phyloP scores from a whole-genome alignment of 129 eudicot genomes.

The Ambrosia trifida region DNA sequence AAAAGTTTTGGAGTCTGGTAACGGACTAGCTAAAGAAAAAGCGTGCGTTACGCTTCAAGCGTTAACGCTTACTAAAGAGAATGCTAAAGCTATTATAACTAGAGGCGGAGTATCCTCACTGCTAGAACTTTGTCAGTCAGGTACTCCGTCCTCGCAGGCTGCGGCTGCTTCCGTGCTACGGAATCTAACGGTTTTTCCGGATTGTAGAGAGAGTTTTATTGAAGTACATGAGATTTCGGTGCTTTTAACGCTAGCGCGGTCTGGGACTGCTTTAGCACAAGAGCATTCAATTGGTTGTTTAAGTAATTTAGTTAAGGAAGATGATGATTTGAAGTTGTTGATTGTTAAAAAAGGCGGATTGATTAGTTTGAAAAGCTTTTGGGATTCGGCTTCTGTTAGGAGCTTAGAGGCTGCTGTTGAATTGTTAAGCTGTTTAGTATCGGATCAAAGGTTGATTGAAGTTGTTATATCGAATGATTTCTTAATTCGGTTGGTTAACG shows the following conservation, averaged over 20 bases:
- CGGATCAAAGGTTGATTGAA: slow-evolving; percentile 51
- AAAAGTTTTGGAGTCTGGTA: slow-evolving; percentile 63
- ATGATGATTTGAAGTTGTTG: slow-evolving; percentile 49
- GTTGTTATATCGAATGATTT: slow-evolving; percentile 43
- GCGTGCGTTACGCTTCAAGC: slow-evolving; percentile 56
- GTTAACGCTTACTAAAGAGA: slow-evolving; percentile 53
- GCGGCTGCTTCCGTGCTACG: slow-evolving; percentile 64
- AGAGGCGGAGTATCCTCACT: slow-evolving; percentile 67
- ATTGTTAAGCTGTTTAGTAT: slow-evolving; percentile 49
- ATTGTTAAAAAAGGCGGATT: slow-evolving; percentile 63
- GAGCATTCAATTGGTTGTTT: slow-evolving; percentile 74
- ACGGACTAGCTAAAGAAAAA: slow-evolving; percentile 59
- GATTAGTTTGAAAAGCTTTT: slow-evolving; percentile 45
- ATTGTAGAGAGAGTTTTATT: slow-evolving; percentile 39
- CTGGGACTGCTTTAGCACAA: slow-evolving; percentile 62
- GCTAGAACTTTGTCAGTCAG: slow-evolving; percentile 56
- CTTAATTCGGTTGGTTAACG: slow-evolving; percentile 33
- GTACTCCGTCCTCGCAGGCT: slow-evolving; percentile 65
- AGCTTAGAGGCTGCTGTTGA: slow-evolving; percentile 53
- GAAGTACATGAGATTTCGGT: slow-evolving; percentile 54
- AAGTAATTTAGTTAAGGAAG: slow-evolving; percentile 44
- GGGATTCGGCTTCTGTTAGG: slow-evolving; percentile 48
- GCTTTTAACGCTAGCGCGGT: slow-evolving; percentile 43
- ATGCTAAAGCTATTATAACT: slow-evolving; percentile 59
- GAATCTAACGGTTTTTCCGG: slow-evolving; percentile 46